Evolutionary conservation across 768 basidiomycete species (phyloP).

Genomic region (Phlegmacium glaucopus): DNA sequence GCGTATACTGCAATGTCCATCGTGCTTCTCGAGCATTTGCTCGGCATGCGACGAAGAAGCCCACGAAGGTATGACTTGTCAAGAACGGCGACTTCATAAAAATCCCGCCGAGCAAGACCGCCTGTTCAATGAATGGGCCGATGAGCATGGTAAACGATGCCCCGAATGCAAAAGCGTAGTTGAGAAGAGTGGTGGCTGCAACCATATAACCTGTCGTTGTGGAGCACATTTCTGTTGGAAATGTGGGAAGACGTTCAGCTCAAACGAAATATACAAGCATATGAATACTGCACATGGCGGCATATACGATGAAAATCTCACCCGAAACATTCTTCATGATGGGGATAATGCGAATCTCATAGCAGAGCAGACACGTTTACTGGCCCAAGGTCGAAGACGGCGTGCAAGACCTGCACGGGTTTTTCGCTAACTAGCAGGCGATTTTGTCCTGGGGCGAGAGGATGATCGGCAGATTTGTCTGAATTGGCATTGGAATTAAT

Average conservation of each 20-base stretch:
- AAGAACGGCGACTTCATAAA: constrained; percentile 28
- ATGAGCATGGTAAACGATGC: constrained; percentile 41
- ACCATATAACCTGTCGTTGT: constrained; percentile 51
- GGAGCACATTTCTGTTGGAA: constrained; percentile 54
- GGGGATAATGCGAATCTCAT: too few species aligned
- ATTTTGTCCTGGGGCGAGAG: too few species aligned
- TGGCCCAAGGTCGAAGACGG: too few species aligned
- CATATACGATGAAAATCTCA: not conserved
- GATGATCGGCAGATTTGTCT: too few species aligned
- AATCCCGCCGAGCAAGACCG: constrained; percentile 40
- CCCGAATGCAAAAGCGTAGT: constrained; percentile 43
- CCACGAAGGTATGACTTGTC: constrained; percentile 52
- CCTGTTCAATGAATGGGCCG: constrained; percentile 36
- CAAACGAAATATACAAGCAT: constrained; percentile 26
- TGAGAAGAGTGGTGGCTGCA: constrained; percentile 51
- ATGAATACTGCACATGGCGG: constrained; percentile 26
- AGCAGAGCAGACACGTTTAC: too few species aligned
- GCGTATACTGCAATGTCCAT: constrained; percentile 42
- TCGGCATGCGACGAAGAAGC: constrained; percentile 43
- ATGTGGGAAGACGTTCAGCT: constrained; percentile 38
- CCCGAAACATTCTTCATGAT: too few species aligned
- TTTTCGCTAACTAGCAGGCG: too few species aligned
- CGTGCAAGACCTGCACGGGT: too few species aligned
- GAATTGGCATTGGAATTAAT: too few species aligned
- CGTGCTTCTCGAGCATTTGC: constrained; percentile 49